Evolutionary conservation across 2,329 filamentous ascomycete genomes (phyloP), one percentile per base, ranked within the genome.

Genomic region (Pezicula radicicola): DNA sequence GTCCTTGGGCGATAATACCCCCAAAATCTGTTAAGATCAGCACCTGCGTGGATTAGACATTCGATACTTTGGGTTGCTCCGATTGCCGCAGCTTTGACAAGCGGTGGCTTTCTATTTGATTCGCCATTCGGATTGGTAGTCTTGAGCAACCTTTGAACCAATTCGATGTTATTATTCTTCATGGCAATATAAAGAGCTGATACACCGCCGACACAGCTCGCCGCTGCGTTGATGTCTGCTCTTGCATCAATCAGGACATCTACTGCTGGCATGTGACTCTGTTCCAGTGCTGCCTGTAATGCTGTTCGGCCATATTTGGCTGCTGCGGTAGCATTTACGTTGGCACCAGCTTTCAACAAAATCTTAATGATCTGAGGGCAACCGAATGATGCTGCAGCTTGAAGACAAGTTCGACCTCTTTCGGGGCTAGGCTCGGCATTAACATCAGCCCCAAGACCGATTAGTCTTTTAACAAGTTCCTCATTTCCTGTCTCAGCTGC

Each of bases 311-410:
- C 61, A 36, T 35, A 12, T 49, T 41, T 18, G 10, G 27, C 21
- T 5, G 55, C 53, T 13, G 41, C 52, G 39, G 54, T 46, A 15
- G 49, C 50, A 52, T 60, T 46, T 15, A 56, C 35, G 16, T 58
- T 19, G 4, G 51, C 57, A 15, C 55, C 55, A 12, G 46, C 25
- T 37, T 67, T 61, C 3, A 73, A 57, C 1, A 74, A 55, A 43
- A 60, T 61, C n/a, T 68, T 56, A 8, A 72, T 68, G n/a, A 70
- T 58, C 6, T 65, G 63, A 2, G 67, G 50, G 37, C 72, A 63
- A 4, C 70, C 70, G 25, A 58, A 60, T 40, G 65, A 60, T 7
- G 69, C 68, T 12, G 71, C 69, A 15, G 37, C 45, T 52, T 52
- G 50, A 43, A 52, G 44, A 33, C 35, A 42, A n/a, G 50, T 52